Conservation (phyloP, 2,329 filamentous ascomycete species). For the Colletotrichum sp. region DNA sequence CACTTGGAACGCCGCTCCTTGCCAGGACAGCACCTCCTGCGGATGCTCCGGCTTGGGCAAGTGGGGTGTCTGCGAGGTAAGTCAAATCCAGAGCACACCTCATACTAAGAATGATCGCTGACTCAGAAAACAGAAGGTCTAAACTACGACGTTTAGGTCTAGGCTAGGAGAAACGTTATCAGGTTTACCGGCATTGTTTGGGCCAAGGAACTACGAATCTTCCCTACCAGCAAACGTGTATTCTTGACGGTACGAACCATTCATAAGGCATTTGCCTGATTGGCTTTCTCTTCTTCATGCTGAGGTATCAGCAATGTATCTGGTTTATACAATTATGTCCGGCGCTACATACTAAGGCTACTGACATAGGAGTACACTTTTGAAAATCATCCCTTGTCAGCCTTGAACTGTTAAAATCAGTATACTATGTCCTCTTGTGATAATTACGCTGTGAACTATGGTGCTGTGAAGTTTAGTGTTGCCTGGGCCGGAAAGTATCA, state of each 20-base stretch:
- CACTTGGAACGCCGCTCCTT: neutral
- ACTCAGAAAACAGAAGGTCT: neutral
- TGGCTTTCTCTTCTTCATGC: neutral
- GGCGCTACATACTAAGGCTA: neutral
- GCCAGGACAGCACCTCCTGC: neutral
- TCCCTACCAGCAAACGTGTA: neutral
- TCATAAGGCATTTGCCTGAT: neutral
- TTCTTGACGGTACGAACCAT: accelerated
- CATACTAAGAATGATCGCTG: neutral
- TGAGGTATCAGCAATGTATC: neutral
- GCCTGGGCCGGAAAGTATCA: neutral
- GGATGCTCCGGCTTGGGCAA: neutral
- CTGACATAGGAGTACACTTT: neutral
- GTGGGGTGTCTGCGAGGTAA: neutral
- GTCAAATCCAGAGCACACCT: neutral
- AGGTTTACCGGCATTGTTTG: neutral
- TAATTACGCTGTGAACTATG: too few relatives aligned
- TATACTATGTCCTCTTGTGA: too few relatives aligned
- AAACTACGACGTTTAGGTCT: neutral
- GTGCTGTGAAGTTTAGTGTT: neutral
- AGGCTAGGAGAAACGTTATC: neutral
- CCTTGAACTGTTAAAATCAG: neutral
- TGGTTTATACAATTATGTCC: neutral
- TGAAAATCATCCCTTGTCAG: neutral
- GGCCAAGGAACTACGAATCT: neutral